Conservation (phyloP, 2,329 filamentous ascomycete species). For the Bipolaris gigantea region DNA sequence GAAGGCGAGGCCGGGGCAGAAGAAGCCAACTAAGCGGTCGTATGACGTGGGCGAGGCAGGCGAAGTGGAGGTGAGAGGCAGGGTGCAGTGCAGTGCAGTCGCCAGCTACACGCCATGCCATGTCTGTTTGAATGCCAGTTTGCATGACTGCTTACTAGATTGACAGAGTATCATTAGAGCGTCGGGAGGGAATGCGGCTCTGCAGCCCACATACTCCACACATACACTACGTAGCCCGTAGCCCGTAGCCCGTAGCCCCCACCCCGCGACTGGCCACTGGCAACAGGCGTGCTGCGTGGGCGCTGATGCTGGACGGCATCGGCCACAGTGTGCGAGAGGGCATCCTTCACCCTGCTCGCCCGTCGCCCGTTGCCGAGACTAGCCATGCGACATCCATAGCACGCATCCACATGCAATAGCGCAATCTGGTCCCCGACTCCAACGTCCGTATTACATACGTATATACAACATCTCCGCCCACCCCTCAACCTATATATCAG, state of each 20-base stretch:
- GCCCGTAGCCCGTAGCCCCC: background rate
- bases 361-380: background rate
- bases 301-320: background rate
- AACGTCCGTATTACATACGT: no score
- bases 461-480: no score
- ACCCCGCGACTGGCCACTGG: background rate
- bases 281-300: background rate
- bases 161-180: background rate
- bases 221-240: no score
- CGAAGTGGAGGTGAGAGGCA: background rate
- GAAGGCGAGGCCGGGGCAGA: background rate
- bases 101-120: background rate
- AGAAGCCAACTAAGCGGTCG: background rate
- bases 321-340: background rate
- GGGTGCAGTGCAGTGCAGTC: no score
- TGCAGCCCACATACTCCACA: background rate
- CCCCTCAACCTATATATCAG: no score
- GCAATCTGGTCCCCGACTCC: background rate
- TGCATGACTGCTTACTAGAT: no score
- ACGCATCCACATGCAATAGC: background rate
- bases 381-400: no score
- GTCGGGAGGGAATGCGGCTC: background rate
- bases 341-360: background rate
- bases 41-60: background rate
- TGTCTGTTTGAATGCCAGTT: background rate